Evolutionary conservation across 192 early-diverging fungal genomes (phyloP), one percentile per base, ranked within the genome.

Genomic region (Coemansia reversa): DNA sequence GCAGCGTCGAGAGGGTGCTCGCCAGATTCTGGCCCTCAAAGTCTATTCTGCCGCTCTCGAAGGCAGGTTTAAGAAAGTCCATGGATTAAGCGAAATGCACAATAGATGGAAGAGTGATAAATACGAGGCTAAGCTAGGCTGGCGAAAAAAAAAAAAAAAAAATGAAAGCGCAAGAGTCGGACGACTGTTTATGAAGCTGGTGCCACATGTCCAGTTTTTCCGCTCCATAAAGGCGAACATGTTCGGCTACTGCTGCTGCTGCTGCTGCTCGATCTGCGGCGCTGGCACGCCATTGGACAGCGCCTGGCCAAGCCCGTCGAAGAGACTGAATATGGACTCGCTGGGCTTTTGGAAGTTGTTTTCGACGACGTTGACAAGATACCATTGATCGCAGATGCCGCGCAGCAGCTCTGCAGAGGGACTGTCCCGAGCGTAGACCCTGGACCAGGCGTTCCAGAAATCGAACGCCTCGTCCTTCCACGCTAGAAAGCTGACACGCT

Each of bases 381-480:
- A 96, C 90, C 91, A 98, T 8, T 76, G 83, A 68, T 91, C 84
- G 16, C 76, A 66, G 51, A 98, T 75, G 63, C 33, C 65, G 55
- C 83, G 61, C 47, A 98, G 85, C 63, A 94, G 65, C 70, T 79
- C 67, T 53, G 69, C 71, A 8, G 85, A 82, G 2, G 75, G 63
- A n/a, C 87, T 86, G n/a, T 57, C 74, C 12, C 68, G 63, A 3
- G 67, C 83, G 65, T 95, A 94, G 59, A 93, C 78, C 25, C 68
- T 61, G 9, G 89, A 84, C 95, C 95, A 98, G 69, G 91, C 84
- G 60, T 84, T 83, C 95, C 95, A 98, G 27, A 98, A 84, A 35
- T 90, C 90, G 70, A 92, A 96, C 0, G 94, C 95, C 83, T 98
- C 95, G 67, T 97, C 94, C 84, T 95, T 97, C 96, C 96, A 98